Percentiles rank a stretch among this genome's conserved stretches.
Conservation (phyloP, 2,329 filamentous ascomycete species). For the Harringtonia aguacate region DNA sequence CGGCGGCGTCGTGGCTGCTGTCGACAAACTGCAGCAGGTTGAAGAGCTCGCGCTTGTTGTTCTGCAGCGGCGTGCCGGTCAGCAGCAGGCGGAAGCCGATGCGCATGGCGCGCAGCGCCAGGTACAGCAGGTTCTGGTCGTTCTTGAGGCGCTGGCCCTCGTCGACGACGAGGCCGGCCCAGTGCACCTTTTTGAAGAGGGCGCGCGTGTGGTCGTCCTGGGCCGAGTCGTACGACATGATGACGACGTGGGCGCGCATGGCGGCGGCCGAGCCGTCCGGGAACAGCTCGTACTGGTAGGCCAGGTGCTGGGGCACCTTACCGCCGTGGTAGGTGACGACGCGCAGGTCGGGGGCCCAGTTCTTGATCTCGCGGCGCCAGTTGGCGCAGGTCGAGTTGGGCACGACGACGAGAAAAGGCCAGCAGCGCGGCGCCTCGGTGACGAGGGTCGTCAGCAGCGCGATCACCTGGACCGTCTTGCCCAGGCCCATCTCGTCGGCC, state of each 20-base stretch:
- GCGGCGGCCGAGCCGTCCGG: slow-evolving; percentile 52
- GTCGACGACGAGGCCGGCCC: slow-evolving; percentile 84
- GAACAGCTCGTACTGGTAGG: slow-evolving; percentile 78
- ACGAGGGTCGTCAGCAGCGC: slow-evolving; percentile 66
- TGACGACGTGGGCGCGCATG: slow-evolving; percentile 80
- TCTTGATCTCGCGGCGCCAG: slow-evolving; percentile 92
- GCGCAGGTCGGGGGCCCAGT: slow-evolving; percentile 76
- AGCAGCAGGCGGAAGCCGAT: slow-evolving; percentile 78
- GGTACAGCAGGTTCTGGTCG: slow-evolving; percentile 74
- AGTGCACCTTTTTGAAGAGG: slow-evolving; percentile 62
- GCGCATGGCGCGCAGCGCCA: slow-evolving; percentile 58
- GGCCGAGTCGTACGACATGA: slow-evolving; percentile 90
- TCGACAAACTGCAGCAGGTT: slow-evolving; percentile 96
- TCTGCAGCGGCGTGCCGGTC: slow-evolving; percentile 88
- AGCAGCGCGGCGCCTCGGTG: slow-evolving; percentile 59
- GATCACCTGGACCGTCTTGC: slow-evolving; percentile 93
- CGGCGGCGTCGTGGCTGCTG: slow-evolving; percentile 53
- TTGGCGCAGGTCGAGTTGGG: slow-evolving; percentile 96
- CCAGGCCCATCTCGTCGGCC: slow-evolving; percentile 96
- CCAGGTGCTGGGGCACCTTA: slow-evolving; percentile 60
- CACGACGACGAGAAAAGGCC: slow-evolving; percentile 86
- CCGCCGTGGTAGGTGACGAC: slow-evolving; percentile 92
- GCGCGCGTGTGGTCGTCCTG: slow-evolving; percentile 56
- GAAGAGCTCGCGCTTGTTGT: slow-evolving; percentile 90
- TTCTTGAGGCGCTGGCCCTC: slow-evolving; percentile 95